Conservation (phyloP, 169 alveolate genomes). For the Miamiensis avidus region DNA sequence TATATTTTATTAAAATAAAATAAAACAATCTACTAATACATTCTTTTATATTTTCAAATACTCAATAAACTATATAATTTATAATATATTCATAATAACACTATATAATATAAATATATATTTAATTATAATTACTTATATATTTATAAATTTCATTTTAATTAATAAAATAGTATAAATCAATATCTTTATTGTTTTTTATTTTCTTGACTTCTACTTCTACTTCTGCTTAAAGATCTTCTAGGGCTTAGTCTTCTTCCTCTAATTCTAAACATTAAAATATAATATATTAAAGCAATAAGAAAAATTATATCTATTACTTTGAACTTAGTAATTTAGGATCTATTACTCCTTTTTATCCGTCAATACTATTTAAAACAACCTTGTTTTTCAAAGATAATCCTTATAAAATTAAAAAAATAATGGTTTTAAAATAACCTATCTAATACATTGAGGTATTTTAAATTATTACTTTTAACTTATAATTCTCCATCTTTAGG, state of each 20-base stretch:
- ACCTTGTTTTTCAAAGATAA: not conserved
- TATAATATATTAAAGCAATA: not conserved
- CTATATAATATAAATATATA: too few relatives aligned
- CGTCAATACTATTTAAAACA: not conserved
- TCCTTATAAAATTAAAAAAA: not conserved
- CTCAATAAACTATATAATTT: too few relatives aligned
- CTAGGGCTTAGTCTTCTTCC: constrained; percentile 27
- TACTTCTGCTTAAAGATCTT: constrained; percentile 10
- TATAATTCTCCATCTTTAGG: constrained; percentile 16
- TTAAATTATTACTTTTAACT: not conserved
- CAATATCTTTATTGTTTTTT: not conserved
- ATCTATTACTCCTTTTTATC: not conserved
- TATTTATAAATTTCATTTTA: not conserved
- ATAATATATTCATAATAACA: too few relatives aligned
- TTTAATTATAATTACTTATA: too few relatives aligned
- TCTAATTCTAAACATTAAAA: not conserved
- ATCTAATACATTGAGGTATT: too few relatives aligned
- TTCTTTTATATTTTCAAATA: too few relatives aligned
- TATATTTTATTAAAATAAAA: too few relatives aligned
- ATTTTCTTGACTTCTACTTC: constrained; percentile 15
- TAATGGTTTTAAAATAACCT: not conserved
- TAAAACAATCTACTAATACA: too few relatives aligned
- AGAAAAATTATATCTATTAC: not conserved
- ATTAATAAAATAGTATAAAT: not conserved
- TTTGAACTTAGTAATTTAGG: not conserved